Percentiles rank a stretch among this genome's conserved stretches.
These are phyloP conservation scores for Nakazawaea sp. DNA, from an alignment of 805 yeast genomes.

Conservation along the genomic window DNA sequence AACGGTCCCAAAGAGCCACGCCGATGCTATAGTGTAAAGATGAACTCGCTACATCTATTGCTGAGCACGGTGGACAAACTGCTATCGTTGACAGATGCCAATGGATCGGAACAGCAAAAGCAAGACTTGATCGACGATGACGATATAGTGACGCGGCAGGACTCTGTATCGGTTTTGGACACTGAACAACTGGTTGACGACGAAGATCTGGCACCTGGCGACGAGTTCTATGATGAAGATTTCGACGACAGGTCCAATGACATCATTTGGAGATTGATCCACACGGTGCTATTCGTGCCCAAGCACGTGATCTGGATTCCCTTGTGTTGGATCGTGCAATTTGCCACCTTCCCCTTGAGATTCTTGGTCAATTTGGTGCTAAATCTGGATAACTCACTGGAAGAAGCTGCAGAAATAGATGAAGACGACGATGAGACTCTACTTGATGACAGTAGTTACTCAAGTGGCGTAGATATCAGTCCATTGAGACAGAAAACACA, in stretches of 20 bases:
- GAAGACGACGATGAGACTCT: too few species aligned
- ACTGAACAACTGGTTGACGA: too few species aligned
- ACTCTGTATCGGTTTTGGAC: slow-evolving; percentile 6
- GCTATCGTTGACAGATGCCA: slow-evolving; percentile 13
- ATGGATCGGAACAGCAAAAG: not conserved
- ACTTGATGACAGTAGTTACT: too few species aligned
- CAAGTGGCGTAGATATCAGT: too few species aligned
- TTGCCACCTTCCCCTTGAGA: too few species aligned
- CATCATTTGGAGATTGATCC: slow-evolving; percentile 16
- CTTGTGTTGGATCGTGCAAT: slow-evolving; percentile 37
- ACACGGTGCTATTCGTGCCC: slow-evolving; percentile 38
- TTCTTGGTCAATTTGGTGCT: too few species aligned
- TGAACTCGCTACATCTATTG: slow-evolving; percentile 25
- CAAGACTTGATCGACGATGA: slow-evolving; percentile 1
- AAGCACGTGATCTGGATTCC: slow-evolving; percentile 48
- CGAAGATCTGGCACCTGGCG: too few species aligned
- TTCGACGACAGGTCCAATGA: slow-evolving; percentile 9
- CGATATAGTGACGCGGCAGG: slow-evolving; percentile 12
- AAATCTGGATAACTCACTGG: too few species aligned
- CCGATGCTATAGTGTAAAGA: not conserved
- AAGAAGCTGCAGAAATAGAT: too few species aligned
- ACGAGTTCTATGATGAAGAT: slow-evolving; percentile 4
- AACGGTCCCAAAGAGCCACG: too few species aligned
- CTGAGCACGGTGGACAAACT: slow-evolving; percentile 25
- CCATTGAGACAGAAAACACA: too few species aligned